Conservation (phyloP, 2,329 filamentous ascomycete species). For the Tothia fuscella region DNA sequence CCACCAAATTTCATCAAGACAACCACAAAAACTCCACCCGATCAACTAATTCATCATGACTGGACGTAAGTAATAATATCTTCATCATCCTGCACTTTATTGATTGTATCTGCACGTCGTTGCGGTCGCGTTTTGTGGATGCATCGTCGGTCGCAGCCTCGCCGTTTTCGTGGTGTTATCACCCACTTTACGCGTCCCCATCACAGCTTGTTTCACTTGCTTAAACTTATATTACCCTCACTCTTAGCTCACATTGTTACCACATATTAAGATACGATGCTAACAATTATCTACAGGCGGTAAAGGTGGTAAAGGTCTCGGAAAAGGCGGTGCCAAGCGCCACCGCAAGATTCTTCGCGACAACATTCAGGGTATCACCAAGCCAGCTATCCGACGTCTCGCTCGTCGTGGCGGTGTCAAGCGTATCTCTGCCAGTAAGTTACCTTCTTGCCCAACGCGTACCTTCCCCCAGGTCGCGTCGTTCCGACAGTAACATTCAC, state of each 20-base stretch:
- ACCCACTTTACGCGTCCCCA: conserved; percentile 7
- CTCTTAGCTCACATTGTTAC: conserved; percentile 12
- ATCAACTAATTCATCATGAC: conserved; percentile 24
- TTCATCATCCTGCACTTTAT: conserved; percentile 7
- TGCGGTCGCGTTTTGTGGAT: conserved; percentile 14
- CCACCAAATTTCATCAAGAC: background rate
- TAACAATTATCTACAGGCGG: conserved; percentile 32
- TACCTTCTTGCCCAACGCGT: conserved; percentile 1
- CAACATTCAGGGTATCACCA: conserved; percentile 45
- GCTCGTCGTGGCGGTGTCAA: conserved; percentile 42
- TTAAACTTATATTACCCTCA: conserved; percentile 11
- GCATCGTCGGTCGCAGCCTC: conserved; percentile 10
- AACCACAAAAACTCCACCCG: conserved; percentile 3
- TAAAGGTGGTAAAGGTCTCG: conserved; percentile 43
- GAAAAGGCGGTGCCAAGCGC: conserved; percentile 43
- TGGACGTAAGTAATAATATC: conserved; percentile 29
- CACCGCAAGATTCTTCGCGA: conserved; percentile 44
- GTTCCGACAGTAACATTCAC: background rate
- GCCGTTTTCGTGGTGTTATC: background rate
- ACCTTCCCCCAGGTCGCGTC: background rate
- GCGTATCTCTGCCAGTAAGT: conserved; percentile 40
- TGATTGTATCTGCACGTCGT: conserved; percentile 15
- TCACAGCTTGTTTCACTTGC: background rate
- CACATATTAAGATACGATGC: conserved; percentile 8
- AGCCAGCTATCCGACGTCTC: conserved; percentile 43